Evolutionary conservation across 73 alveolate genomes (phyloP).

Genomic region (Paramecium bursaria): DNA sequence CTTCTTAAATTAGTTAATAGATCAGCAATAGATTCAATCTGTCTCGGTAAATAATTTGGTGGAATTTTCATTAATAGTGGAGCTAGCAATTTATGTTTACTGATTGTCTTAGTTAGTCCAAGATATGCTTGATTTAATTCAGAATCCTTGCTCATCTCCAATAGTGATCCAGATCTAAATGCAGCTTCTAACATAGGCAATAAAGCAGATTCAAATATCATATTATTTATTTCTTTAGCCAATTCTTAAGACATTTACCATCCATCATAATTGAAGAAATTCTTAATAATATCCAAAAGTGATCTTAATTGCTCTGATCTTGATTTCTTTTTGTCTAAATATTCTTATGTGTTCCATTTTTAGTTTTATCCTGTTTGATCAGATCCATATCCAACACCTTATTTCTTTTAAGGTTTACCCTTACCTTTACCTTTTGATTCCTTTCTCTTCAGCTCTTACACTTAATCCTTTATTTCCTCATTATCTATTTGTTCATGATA

Average conservation of each 20-base stretch:
- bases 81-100: slow-evolving; percentile 79
- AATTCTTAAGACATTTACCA: slow-evolving; percentile 76
- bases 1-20: slow-evolving; percentile 82
- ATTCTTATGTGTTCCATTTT: slow-evolving; percentile 92
- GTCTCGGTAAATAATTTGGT: slow-evolving; percentile 89
- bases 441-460: not conserved
- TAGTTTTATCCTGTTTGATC: slow-evolving; percentile 92
- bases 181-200: slow-evolving; percentile 95
- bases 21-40: slow-evolving; percentile 83
- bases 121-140: slow-evolving; percentile 87
- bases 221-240: slow-evolving; percentile 75
- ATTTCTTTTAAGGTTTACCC: slow-evolving; percentile 44
- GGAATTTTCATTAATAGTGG: slow-evolving; percentile 89
- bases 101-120: slow-evolving; percentile 81
- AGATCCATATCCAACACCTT: slow-evolving; percentile 73
- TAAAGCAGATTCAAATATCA: slow-evolving; percentile 86
- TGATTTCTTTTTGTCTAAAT: slow-evolving; percentile 91
- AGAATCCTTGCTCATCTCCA: slow-evolving; percentile 95
- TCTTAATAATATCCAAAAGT: slow-evolving; percentile 85
- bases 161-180: slow-evolving; percentile 93
- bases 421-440: slow-evolving; percentile 33
- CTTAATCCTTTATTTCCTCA: slow-evolving; percentile 64
- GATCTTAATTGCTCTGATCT: slow-evolving; percentile 83
- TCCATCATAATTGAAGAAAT: slow-evolving; percentile 74
- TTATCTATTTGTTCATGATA: slow-evolving; percentile 73